Evolutionary conservation across 768 basidiomycete species (phyloP).

Genomic region (Udeniomyces megalosporus): DNA sequence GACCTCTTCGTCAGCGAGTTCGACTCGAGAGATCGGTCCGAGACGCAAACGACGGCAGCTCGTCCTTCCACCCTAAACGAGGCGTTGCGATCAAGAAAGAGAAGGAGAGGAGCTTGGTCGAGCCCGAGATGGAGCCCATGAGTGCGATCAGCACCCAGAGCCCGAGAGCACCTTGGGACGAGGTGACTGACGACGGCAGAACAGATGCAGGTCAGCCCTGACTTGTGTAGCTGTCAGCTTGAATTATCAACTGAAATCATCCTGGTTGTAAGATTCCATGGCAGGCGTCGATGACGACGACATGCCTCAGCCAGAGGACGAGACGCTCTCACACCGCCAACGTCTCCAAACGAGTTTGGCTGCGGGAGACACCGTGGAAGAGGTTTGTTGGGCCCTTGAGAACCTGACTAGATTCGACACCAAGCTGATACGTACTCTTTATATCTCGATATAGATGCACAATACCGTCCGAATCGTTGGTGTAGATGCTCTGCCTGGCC

Average conservation of each 20-base stretch:
- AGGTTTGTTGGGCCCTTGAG: slow-evolving; percentile 14
- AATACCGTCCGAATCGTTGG: slow-evolving; percentile 79
- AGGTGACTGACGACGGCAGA: slow-evolving; percentile 25
- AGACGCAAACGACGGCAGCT: slow-evolving; percentile 5
- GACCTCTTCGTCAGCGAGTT: slow-evolving; percentile 25
- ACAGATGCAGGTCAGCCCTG: too few species aligned
- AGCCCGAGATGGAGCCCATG: slow-evolving; percentile 25
- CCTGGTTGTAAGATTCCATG: too few species aligned
- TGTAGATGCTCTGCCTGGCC: slow-evolving; percentile 79
- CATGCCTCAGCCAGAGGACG: slow-evolving; percentile 16
- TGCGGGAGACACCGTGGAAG: slow-evolving; percentile 77
- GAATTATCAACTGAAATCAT: too few species aligned
- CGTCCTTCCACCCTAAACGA: slow-evolving; percentile 12
- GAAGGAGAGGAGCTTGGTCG: slow-evolving; percentile 20
- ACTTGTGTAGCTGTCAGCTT: too few species aligned
- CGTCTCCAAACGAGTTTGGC: slow-evolving; percentile 74
- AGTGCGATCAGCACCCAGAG: slow-evolving; percentile 26
- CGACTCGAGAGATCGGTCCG: slow-evolving; percentile 9
- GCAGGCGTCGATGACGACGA: slow-evolving; percentile 12
- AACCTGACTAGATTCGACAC: background rate
- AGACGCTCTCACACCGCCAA: slow-evolving; percentile 47
- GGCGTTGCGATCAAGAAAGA: slow-evolving; percentile 14
- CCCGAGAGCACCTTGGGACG: slow-evolving; percentile 25
- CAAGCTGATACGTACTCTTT: slow-evolving; percentile 4
- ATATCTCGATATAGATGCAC: slow-evolving; percentile 34